Percentiles rank a stretch among this genome's conserved stretches.
Conservation (phyloP, 2,329 filamentous ascomycete species). For the Epichloe sibirici region DNA sequence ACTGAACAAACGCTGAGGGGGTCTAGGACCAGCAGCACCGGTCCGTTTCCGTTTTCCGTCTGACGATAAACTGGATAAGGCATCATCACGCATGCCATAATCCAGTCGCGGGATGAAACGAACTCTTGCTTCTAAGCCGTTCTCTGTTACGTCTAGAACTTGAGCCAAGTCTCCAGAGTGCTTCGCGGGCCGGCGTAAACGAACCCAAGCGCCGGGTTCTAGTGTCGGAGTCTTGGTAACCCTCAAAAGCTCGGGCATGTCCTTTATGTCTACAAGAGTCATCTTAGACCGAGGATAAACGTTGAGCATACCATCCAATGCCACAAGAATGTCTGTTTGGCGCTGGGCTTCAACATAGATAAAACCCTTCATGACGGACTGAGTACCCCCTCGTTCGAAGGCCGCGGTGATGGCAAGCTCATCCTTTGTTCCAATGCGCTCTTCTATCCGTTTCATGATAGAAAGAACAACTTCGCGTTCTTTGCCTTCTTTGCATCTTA, state of each 20-base stretch:
- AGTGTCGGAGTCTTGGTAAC: slow-evolving; percentile 78
- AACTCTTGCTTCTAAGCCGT: slow-evolving; percentile 78
- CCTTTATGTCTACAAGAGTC: slow-evolving; percentile 84
- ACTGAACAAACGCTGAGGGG: slow-evolving; percentile 83
- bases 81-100: slow-evolving; percentile 78
- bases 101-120: slow-evolving; percentile 83
- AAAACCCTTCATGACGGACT: slow-evolving; percentile 79
- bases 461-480: slow-evolving; percentile 82
- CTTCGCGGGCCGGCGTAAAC: slow-evolving; percentile 65
- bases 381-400: slow-evolving; percentile 73
- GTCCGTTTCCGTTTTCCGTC: slow-evolving; percentile 73
- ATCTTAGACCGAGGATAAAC: slow-evolving; percentile 83
- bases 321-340: slow-evolving; percentile 73
- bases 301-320: slow-evolving; percentile 74
- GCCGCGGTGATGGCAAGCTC: slow-evolving; percentile 77
- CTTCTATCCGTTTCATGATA: slow-evolving; percentile 80
- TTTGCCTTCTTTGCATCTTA: slow-evolving; percentile 89
- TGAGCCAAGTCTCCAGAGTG: slow-evolving; percentile 86
- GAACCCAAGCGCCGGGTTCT: slow-evolving; percentile 83
- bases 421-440: slow-evolving; percentile 64
- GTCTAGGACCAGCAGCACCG: slow-evolving; percentile 49
- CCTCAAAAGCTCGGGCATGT: slow-evolving; percentile 92
- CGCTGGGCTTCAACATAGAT: slow-evolving; percentile 89
- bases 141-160: slow-evolving; percentile 84
- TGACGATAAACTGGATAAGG: slow-evolving; percentile 28